Base-by-base conservation (phyloP, 2,329 filamentous ascomycete genomes). In the Microdochium trichocladiopsis region DNA sequence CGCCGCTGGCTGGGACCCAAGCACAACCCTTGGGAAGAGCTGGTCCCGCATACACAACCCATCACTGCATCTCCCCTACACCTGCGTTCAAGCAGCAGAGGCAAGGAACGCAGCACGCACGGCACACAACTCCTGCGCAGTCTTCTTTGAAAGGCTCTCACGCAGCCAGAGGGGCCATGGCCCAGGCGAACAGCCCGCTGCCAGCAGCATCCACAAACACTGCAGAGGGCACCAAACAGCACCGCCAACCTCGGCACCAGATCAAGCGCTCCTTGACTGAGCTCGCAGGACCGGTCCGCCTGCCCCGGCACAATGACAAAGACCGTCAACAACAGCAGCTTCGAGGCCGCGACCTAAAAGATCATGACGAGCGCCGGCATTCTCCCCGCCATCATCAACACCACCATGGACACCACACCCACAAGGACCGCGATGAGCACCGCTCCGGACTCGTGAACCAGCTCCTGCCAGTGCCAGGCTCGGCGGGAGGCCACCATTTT, bases 261-360 rank as follows among this genome's bases (percentile, higher is more conserved):
- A 70, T 82, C 54, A 77, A 73, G 55, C 75, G 78, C 31, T 84
- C 82, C 48, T 73, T 82, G 53, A 76, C 75, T 47, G 79, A 82
- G 57, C 59, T 80, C 50, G 70, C 77, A 23, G 72, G 75, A 33
- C 76, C 78, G 22, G 67, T 71, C 54, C 72, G 67, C 53, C 66
- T 70, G 56, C 64, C 66, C 49, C 62, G 65, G 11, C 66, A 69
- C 47, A n/a, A n/a, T n/a, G 65, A 66, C 53, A 65, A 69, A 50
- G 63, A 67, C 48, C 60, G 63, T 48, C 57, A 60, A 31, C 64
- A 64, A 48, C 64, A 66, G n/a, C 66, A 31, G 14, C 28, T n/a
- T n/a, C n/a, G n/a, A n/a, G n/a, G 67, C 51, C 65, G 66, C 52
- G 60, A 58, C 25, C 61, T 68, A 51, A 65, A 58, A 45, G 63